phyloP scores from a whole-genome alignment of 2,329 filamentous ascomycete species.

The Diaporthe citri region DNA sequence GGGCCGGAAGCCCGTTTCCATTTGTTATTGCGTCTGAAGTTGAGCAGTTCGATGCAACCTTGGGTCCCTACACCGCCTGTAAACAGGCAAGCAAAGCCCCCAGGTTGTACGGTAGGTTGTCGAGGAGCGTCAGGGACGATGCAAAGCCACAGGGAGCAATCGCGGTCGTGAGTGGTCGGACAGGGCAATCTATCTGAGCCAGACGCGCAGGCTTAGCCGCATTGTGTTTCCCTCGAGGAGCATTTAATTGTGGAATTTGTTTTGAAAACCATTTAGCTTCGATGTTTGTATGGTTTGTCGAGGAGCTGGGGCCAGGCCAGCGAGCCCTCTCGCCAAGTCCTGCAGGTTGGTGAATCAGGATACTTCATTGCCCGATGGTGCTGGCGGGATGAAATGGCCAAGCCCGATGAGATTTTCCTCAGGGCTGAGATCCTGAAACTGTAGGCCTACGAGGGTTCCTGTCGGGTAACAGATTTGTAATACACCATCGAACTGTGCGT shows the following conservation, averaged over 20 bases:
- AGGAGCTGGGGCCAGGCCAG: conserved; percentile 4
- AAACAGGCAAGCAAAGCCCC: conserved; percentile 1
- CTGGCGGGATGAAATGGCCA: not conserved
- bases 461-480: conserved; percentile 13
- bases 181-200: conserved; percentile 31
- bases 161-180: conserved; percentile 28
- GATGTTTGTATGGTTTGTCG: conserved; percentile 27
- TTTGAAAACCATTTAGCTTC: conserved; percentile 3
- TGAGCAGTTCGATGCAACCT: conserved; percentile 23
- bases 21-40: conserved; percentile 33
- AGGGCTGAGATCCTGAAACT: conserved; percentile 8
- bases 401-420: conserved; percentile 8
- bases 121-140: not conserved
- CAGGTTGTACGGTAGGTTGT: not conserved
- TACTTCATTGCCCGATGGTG: not conserved
- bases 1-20: conserved; percentile 13
- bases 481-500: not conserved
- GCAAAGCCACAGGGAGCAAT: not conserved
- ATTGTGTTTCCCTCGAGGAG: conserved; percentile 25
- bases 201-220: conserved; percentile 23
- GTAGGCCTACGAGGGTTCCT: not conserved
- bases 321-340: conserved; percentile 1
- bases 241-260: conserved; percentile 20
- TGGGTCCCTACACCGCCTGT: conserved; percentile 22
- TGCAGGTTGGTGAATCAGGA: not conserved